Conservation (phyloP, 2,329 filamentous ascomycete species). For the Trichoderma aggressivum region DNA sequence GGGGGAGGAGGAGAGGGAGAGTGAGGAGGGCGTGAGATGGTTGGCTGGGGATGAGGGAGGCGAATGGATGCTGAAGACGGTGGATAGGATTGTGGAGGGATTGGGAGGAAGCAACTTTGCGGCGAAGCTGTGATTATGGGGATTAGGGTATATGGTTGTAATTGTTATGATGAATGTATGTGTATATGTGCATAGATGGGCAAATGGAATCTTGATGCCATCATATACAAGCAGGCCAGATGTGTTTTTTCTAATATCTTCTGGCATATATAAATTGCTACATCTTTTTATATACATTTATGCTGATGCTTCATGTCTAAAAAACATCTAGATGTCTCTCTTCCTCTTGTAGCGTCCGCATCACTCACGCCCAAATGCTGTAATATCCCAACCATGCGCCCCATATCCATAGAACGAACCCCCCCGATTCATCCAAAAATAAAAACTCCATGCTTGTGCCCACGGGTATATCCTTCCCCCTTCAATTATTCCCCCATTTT, state of each 20-base stretch:
- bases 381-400: neutral
- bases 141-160: neutral
- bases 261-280: neutral
- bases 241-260: neutral
- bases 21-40: conserved; percentile 37
- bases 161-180: neutral
- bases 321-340: neutral
- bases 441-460: neutral
- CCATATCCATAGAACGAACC: neutral
- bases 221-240: neutral
- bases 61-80: conserved; percentile 45
- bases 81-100: conserved; percentile 44
- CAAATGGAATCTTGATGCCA: neutral
- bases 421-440: neutral
- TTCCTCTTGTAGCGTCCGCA: neutral
- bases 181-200: neutral
- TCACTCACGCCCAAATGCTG: neutral
- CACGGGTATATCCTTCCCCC: neutral
- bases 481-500: neutral
- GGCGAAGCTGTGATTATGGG: conserved; percentile 18
- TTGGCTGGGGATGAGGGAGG: conserved; percentile 45
- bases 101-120: conserved; percentile 45
- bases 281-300: neutral
- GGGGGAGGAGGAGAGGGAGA: conserved; percentile 35
- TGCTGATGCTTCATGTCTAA: neutral